Base-by-base conservation (phyloP, 73 alveolate genomes). In the Effrenium voratum region DNA sequence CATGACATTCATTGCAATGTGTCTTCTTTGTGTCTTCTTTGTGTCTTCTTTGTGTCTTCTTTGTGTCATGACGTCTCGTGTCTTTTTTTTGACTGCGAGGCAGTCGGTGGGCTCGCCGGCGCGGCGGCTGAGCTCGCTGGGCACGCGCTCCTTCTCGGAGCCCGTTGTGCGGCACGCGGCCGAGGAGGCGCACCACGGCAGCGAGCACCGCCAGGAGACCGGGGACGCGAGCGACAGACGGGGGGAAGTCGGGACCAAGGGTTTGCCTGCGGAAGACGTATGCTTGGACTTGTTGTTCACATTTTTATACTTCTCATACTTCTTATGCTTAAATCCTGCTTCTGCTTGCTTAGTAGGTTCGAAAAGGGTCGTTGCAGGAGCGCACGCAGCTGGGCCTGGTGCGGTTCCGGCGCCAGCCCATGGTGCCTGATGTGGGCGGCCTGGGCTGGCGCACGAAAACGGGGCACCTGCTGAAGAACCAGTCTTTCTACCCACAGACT, bases 351-450 rank as follows among this genome's bases (percentile, higher is more conserved):
- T n/a, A n/a, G n/a, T n/a, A n/a, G n/a, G n/a, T n/a, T n/a, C n/a
- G n/a, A n/a, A n/a, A n/a, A n/a, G n/a, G n/a, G n/a, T n/a, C 72
- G 44, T 16, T 47, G 38, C 73, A 87, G 95, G 95, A 87, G 95
- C 95, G 95, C 24, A 50, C 79, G 28, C 95, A 63, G 85, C 38
- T 87, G 85, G 95, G 95, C 32, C 36, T 87, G 72, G 95, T 87
- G 83, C 95, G 95, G 8, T 87, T 87, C 32, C 95, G 80, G 38
- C 75, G 76, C 72, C 95, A 87, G 84, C 95, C 75, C 49, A 87
- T 59, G 80, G 95, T 87, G 47, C 95, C 95, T 24, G 75, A 59
- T 36, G 95, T 72, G 10, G 95, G 95, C 41, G 95, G 95, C 70
- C 41, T 87, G 40, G 79, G 95, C 52, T 87, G 95, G 95, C 59